A percentile compares a stretch with the other conserved stretches of the same genome.
Conservation (phyloP, 441 rosid genomes). For the Pelargonium citronellum region DNA sequence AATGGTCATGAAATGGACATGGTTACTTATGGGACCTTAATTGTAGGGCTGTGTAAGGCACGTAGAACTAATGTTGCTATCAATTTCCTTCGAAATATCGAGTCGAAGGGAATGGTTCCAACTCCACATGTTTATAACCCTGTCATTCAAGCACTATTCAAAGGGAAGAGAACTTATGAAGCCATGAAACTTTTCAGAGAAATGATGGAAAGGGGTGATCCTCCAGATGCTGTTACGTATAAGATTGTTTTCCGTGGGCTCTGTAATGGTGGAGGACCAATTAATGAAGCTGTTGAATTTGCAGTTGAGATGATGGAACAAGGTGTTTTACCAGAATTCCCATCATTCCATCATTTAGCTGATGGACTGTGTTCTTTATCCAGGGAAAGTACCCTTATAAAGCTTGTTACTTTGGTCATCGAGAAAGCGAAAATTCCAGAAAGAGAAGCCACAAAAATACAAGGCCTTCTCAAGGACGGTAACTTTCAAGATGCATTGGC, state of each 20-base stretch:
- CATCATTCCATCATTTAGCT: slow-evolving; percentile 72
- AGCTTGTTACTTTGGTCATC: slow-evolving; percentile 60
- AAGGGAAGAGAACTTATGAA: slow-evolving; percentile 50
- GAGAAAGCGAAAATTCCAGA: slow-evolving; percentile 56
- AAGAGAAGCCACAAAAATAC: slow-evolving; percentile 58
- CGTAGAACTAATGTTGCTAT: slow-evolving; percentile 71
- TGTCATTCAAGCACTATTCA: slow-evolving; percentile 66
- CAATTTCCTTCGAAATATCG: slow-evolving; percentile 62
- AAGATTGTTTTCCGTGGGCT: slow-evolving; percentile 75
- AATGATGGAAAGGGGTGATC: slow-evolving; percentile 54
- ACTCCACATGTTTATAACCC: slow-evolving; percentile 84
- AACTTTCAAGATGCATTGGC: slow-evolving; percentile 78
- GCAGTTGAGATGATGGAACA: slow-evolving; percentile 61
- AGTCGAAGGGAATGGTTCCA: slow-evolving; percentile 64
- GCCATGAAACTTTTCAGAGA: slow-evolving; percentile 78
- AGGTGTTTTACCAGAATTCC: slow-evolving; percentile 71
- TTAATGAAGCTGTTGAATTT: slow-evolving; percentile 80
- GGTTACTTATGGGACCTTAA: slow-evolving; percentile 76
- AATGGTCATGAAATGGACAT: slow-evolving; percentile 74
- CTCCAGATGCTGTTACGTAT: slow-evolving; percentile 62
- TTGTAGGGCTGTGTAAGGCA: slow-evolving; percentile 77
- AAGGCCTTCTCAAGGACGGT: slow-evolving; percentile 61
- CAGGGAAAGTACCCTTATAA: slow-evolving; percentile 61
- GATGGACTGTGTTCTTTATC: slow-evolving; percentile 72
- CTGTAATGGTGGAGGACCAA: slow-evolving; percentile 74